A percentile compares a stretch with the other conserved stretches of the same genome.
These are phyloP conservation scores for Trametes villosa DNA, from an alignment of 768 basidiomycete genomes.

Conservation along the genomic window DNA sequence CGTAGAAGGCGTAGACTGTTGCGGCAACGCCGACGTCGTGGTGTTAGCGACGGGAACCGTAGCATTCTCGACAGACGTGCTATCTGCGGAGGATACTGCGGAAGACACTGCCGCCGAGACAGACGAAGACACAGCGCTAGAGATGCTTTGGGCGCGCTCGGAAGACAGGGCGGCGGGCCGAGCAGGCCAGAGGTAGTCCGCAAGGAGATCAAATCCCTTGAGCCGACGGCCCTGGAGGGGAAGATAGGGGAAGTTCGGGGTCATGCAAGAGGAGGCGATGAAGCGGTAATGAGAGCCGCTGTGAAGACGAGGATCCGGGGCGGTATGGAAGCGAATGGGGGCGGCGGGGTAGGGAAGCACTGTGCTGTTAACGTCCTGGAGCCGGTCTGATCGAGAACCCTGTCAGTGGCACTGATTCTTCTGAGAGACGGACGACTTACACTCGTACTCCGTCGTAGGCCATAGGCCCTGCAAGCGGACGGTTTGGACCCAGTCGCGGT, in stretches of 20 bases:
- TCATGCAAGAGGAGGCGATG: conserved; percentile 66
- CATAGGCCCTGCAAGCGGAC: conserved; percentile 60
- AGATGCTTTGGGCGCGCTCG: neutral
- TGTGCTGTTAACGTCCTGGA: conserved; percentile 46
- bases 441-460: conserved; percentile 74
- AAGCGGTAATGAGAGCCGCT: conserved; percentile 67
- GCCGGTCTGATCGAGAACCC: conserved; percentile 42
- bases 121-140: neutral
- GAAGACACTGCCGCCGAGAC: neutral
- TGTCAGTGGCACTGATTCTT: neutral
- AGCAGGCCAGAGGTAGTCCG: conserved; percentile 51
- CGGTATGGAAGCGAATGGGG: conserved; percentile 69
- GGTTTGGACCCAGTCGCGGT: conserved; percentile 63
- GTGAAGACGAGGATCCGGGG: conserved; percentile 68
- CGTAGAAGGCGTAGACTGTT: conserved; percentile 33
- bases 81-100: neutral
- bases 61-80: conserved; percentile 7
- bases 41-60: conserved; percentile 2
- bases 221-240: conserved; percentile 57
- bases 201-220: conserved; percentile 67
- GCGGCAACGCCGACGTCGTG: neutral
- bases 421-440: conserved; percentile 41
- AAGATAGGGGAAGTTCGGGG: conserved; percentile 74
- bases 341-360: conserved; percentile 52
- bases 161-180: neutral